Percentiles rank a stretch among this genome's conserved stretches.
These are phyloP conservation scores for Xanthoceras sorbifolium DNA, from an alignment of 345 rosid species.

Conservation along the genomic window DNA sequence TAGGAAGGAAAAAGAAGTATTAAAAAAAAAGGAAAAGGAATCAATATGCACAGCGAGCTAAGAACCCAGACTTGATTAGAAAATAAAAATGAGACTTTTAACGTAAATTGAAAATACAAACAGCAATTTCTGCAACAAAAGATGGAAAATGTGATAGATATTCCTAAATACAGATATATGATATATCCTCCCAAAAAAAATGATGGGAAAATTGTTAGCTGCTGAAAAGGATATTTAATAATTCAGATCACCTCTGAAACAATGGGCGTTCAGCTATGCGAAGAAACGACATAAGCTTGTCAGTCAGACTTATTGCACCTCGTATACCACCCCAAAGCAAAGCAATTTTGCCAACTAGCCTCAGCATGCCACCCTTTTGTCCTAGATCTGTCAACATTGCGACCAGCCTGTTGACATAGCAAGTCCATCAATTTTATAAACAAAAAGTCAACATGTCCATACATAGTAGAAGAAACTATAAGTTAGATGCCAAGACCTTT, in stretches of 20 bases:
- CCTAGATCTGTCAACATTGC: conserved; percentile 84
- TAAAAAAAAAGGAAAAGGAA: background rate
- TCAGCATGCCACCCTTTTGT: conserved; percentile 90
- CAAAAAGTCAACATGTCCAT: conserved; percentile 1
- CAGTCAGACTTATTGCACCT: conserved; percentile 92
- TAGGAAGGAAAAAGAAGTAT: conserved; percentile 16
- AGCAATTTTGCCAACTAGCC: conserved; percentile 87
- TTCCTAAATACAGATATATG: conserved; percentile 1
- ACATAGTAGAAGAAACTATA: background rate
- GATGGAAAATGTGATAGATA: background rate
- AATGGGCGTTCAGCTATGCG: conserved; percentile 79
- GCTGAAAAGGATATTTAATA: conserved; percentile 5
- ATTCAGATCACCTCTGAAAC: conserved; percentile 63
- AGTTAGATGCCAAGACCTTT: conserved; percentile 50
- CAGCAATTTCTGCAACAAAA: conserved; percentile 4
- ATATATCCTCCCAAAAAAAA: background rate
- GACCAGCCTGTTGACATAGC: conserved; percentile 64
- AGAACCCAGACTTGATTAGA: background rate
- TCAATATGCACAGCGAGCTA: background rate
- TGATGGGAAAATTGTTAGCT: background rate
- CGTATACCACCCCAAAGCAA: conserved; percentile 99
- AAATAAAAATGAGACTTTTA: background rate
- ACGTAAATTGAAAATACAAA: background rate
- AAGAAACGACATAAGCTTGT: conserved; percentile 71
- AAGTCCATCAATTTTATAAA: conserved; percentile 20